Conservation (phyloP, 345 rosid species). For the Brassica juncea region DNA sequence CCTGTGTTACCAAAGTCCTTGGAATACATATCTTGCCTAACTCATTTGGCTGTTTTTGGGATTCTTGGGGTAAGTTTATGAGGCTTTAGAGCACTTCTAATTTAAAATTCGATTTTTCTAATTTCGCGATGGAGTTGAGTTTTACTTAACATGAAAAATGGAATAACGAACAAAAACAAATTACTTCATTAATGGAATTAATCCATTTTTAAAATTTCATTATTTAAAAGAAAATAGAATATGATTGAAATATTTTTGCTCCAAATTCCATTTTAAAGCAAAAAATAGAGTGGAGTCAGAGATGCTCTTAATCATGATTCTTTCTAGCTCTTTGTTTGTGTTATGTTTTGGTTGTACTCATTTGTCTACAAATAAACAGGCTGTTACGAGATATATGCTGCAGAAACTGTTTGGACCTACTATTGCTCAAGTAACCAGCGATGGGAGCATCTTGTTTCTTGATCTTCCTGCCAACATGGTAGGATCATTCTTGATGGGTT, state of each 20-base stretch:
- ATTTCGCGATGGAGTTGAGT: too few relatives aligned
- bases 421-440: slow-evolving; percentile 62
- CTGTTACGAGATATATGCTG: slow-evolving; percentile 68
- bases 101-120: too few relatives aligned
- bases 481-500: slow-evolving; percentile 98
- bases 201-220: too few relatives aligned
- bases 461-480: slow-evolving; percentile 96
- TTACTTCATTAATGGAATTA: too few relatives aligned
- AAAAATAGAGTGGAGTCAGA: too few relatives aligned
- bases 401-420: slow-evolving; percentile 78
- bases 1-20: slow-evolving; percentile 46
- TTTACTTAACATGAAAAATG: too few relatives aligned
- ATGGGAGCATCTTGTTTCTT: slow-evolving; percentile 58
- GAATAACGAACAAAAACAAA: too few relatives aligned
- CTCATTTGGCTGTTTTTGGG: slow-evolving; percentile 73
- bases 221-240: too few relatives aligned
- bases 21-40: slow-evolving; percentile 56
- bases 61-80: slow-evolving; percentile 62
- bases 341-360: slow-evolving; percentile 8
- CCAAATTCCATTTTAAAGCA: too few relatives aligned
- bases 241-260: too few relatives aligned
- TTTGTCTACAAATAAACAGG: slow-evolving; percentile 50
- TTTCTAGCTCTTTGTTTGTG: not conserved
- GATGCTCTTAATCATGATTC: not conserved
- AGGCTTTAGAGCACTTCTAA: not conserved